Conservation (phyloP, 2,329 filamentous ascomycete genomes). For the Xylariaceae sp. region DNA sequence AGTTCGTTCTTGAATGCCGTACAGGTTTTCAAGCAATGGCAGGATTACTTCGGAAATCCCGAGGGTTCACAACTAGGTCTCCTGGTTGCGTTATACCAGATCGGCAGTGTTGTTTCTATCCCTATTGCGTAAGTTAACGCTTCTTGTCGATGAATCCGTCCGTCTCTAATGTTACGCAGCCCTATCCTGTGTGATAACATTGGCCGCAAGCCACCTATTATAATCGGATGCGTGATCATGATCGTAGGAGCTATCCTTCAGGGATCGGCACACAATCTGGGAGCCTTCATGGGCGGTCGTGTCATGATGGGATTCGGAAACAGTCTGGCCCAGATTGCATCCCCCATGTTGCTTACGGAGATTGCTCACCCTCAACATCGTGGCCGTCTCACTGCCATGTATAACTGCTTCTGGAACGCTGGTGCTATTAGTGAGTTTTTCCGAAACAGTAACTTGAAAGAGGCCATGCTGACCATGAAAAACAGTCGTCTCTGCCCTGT, state of each 20-base stretch:
- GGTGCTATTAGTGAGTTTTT: constrained; percentile 29
- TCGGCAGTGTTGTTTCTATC: constrained; percentile 53
- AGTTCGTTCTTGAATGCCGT: constrained; percentile 43
- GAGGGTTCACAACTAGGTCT: constrained; percentile 44
- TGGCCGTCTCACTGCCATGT: constrained; percentile 47
- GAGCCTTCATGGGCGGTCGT: constrained; percentile 49
- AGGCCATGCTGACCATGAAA: constrained; percentile 13
- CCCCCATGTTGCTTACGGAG: constrained; percentile 48
- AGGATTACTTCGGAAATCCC: constrained; percentile 44
- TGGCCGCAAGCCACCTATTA: constrained; percentile 42
- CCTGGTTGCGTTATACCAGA: constrained; percentile 54
- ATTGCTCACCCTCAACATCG: constrained; percentile 51
- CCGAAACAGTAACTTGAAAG: not conserved
- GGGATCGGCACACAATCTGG: constrained; percentile 42
- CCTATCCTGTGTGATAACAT: constrained; percentile 50
- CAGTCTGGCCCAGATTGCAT: constrained; percentile 46
- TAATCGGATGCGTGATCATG: constrained; percentile 48
- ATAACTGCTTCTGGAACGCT: constrained; percentile 50
- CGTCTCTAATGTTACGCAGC: constrained; percentile 25
- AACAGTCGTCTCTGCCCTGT: constrained; percentile 43
- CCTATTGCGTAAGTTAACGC: constrained; percentile 46
- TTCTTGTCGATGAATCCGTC: not conserved
- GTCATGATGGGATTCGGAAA: constrained; percentile 55
- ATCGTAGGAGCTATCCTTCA: constrained; percentile 52
- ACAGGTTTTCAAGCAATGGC: constrained; percentile 42